Evolutionary conservation across 176 grass and related monocot genomes (phyloP).

Genomic region (Paspalum notatum): DNA sequence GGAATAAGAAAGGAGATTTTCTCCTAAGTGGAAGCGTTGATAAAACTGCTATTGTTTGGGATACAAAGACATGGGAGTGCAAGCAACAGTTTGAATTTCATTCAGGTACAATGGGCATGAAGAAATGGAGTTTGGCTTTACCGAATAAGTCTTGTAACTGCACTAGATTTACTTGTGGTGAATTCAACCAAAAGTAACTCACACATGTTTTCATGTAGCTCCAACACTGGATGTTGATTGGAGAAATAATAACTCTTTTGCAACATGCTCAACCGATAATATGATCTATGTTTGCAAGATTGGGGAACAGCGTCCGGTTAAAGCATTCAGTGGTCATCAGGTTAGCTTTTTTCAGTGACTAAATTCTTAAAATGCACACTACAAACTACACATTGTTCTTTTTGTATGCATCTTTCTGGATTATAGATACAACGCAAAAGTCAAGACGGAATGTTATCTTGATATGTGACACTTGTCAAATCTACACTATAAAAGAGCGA

Average conservation of each 20-base stretch:
- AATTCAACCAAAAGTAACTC: slow-evolving; percentile 18
- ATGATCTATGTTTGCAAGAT: slow-evolving; percentile 99
- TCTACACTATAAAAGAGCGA: too few relatives aligned
- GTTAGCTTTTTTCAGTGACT: slow-evolving; percentile 38
- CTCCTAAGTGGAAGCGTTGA: slow-evolving; percentile 96
- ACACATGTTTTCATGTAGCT: slow-evolving; percentile 55
- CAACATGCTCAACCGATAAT: slow-evolving; percentile 93
- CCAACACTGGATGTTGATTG: slow-evolving; percentile 98
- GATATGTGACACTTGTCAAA: neutral
- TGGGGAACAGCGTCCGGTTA: slow-evolving; percentile 77
- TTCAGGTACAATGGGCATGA: slow-evolving; percentile 61
- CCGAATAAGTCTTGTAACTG: neutral
- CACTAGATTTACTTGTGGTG: neutral
- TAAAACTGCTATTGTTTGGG: slow-evolving; percentile 99
- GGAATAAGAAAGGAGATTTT: slow-evolving; percentile 98
- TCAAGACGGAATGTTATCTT: neutral
- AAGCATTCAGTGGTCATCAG: slow-evolving; percentile 86
- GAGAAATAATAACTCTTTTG: slow-evolving; percentile 97
- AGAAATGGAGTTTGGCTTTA: slow-evolving; percentile 3
- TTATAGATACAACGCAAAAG: neutral
- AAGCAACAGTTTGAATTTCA: slow-evolving; percentile 98
- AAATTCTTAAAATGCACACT: slow-evolving; percentile 14
- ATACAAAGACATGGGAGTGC: slow-evolving; percentile 97
- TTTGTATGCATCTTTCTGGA: neutral
- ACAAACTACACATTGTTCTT: neutral